These are phyloP conservation scores for Przewalskia tangutica DNA, from an alignment of 257 asterid species.

Conservation along the genomic window DNA sequence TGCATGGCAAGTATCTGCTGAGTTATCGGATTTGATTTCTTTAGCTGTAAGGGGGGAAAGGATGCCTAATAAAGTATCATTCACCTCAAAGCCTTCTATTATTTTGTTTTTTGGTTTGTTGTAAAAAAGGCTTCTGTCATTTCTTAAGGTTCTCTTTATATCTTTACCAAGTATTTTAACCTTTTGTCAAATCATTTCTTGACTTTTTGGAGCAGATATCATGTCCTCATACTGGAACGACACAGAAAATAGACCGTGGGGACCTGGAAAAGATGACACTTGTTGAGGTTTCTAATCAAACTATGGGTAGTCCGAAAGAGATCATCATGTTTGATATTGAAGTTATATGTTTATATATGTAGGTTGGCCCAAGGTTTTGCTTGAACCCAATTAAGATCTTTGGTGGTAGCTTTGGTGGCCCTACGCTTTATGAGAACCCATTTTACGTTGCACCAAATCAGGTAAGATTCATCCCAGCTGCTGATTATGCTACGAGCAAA, in stretches of 20 bases:
- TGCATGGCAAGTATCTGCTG: not conserved
- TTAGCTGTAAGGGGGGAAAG: not conserved
- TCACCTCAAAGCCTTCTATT: not conserved
- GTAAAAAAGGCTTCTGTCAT: not conserved
- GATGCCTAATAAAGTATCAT: not conserved
- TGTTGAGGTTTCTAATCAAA: constrained; percentile 53
- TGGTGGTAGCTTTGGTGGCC: constrained; percentile 97
- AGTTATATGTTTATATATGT: constrained; percentile 1
- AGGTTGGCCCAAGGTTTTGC: constrained; percentile 98
- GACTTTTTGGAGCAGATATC: constrained; percentile 42
- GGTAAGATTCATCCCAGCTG: constrained; percentile 29
- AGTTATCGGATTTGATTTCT: not conserved
- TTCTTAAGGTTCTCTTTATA: not conserved
- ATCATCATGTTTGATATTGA: not conserved
- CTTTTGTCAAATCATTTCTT: not conserved
- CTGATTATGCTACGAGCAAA: not conserved
- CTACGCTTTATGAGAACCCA: constrained; percentile 84
- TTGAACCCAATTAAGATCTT: constrained; percentile 85
- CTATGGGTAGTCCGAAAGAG: not conserved
- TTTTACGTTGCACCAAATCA: constrained; percentile 84
- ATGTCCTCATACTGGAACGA: constrained; percentile 45
- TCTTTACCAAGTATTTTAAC: not conserved
- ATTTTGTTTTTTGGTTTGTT: not conserved
- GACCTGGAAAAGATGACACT: constrained; percentile 85
- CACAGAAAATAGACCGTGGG: constrained; percentile 62